Conservation (phyloP, 306 rosid genomes). For the Cucurbita moschata region DNA sequence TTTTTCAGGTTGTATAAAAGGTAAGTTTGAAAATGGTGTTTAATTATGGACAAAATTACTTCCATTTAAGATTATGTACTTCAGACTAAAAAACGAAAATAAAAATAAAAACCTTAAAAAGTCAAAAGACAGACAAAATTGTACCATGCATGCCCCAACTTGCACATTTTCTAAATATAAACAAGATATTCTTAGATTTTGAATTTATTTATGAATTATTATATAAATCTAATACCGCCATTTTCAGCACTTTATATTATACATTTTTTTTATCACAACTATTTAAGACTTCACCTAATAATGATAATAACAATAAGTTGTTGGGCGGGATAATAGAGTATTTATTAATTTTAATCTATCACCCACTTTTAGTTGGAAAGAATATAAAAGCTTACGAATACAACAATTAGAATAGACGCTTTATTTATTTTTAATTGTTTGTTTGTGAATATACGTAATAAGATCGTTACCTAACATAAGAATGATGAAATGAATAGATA, state of each 20-base stretch:
- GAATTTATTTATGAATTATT: neutral
- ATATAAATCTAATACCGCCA: neutral
- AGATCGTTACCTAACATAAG: neutral
- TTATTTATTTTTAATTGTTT: neutral
- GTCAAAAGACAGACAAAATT: neutral
- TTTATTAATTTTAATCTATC: neutral
- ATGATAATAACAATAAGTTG: neutral
- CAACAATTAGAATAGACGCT: neutral
- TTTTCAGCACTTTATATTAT: neutral
- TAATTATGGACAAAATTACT: neutral
- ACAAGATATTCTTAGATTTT: neutral
- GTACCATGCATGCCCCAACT: neutral
- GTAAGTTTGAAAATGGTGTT: neutral
- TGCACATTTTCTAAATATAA: neutral
- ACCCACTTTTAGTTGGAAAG: neutral
- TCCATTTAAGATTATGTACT: neutral
- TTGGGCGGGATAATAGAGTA: neutral
- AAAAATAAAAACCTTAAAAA: neutral
- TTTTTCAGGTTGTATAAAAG: neutral
- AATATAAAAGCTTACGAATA: neutral
- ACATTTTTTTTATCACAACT: neutral
- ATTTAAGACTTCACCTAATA: no score
- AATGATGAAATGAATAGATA: neutral
- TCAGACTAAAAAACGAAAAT: neutral
- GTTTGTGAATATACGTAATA: neutral